Conservation (phyloP, 768 basidiomycete genomes). For the Fibroporia radiculosa region DNA sequence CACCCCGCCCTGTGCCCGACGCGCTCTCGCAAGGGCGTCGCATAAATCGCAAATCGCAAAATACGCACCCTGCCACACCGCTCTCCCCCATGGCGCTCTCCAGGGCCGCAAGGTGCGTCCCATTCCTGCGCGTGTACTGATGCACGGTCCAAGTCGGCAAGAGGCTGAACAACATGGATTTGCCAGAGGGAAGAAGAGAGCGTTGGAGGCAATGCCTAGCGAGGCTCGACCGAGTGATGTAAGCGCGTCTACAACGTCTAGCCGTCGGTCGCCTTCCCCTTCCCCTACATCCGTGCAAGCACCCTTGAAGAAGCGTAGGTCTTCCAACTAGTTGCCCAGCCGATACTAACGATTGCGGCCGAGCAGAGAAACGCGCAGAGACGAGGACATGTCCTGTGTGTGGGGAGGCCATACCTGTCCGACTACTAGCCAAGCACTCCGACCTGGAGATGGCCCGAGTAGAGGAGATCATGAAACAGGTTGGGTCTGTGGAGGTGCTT, state of each 20-base stretch:
- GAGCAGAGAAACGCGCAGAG: constrained; percentile 61
- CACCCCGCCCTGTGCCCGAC: constrained; percentile 13
- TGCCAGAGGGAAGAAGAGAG: constrained; percentile 44
- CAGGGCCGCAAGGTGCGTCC: constrained; percentile 21
- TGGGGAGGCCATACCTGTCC: constrained; percentile 61
- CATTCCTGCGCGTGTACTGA: not conserved
- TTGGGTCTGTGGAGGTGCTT: constrained; percentile 54
- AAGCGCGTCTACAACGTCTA: no score
- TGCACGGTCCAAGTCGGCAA: not conserved
- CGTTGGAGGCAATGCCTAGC: constrained; percentile 22
- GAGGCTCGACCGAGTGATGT: constrained; percentile 16
- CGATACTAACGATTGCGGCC: not conserved
- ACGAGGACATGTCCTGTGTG: constrained; percentile 73
- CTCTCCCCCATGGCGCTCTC: constrained; percentile 10
- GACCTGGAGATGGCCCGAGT: constrained; percentile 63
- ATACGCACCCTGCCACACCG: constrained; percentile 15
- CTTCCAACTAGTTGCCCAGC: not conserved
- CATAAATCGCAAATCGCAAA: not conserved
- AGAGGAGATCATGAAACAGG: constrained; percentile 53
- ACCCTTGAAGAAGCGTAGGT: constrained; percentile 36
- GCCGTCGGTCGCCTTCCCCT: not conserved
- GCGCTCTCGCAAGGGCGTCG: not conserved
- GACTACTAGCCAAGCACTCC: constrained; percentile 58
- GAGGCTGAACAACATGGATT: not conserved
- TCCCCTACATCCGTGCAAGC: not conserved